Base-by-base conservation (phyloP, 441 rosid genomes). In the Populus hybrid region DNA sequence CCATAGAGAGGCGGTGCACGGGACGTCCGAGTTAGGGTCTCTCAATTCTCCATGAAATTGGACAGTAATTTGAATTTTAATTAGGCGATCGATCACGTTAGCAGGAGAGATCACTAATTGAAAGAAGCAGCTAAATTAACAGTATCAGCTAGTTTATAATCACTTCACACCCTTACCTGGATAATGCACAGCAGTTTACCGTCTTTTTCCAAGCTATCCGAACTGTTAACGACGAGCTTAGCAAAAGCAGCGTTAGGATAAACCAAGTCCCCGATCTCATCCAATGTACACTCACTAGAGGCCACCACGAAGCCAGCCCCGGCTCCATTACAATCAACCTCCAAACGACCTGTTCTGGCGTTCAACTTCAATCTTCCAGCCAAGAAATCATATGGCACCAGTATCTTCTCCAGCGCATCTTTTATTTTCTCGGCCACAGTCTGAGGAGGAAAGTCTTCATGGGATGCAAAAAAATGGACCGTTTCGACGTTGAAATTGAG, bases 171-270 rank as follows among this genome's bases (percentile, higher is more conserved):
- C 9, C 20, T 40, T 83, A 94, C 98, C 95, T 94, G 98, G 46
- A 94, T 16, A 50, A 83, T 77, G 83, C 84, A 83, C 10, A 94
- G 80, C 7, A 93, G 98, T 79, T 87, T 86, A 74, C 89, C 87
- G 54, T 85, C 85, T 71, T 83, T 73, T 28, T 61, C 76, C 34
- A 82, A 40, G 57, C 38, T 67, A 64, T 84, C 76, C 72, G 83
- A 67, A 12, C 69, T 80, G 65, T 73, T 86, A 63, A 70, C 61
- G 71, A 88, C 85, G 6, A 92, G 81, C 35, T 88, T 84, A 57
- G 78, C 85, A 74, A 91, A 92, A 28, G 90, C 93, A 6, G 93
- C 95, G 84, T 94, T 92, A 8, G 98, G 96, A 76, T 87, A 92
- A 64, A 90, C 95, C 85, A 94, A 79, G 85, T 92, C 93, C 54